A percentile compares a stretch with the other conserved stretches of the same genome.
Conservation (phyloP, 208 protist species). For the Acanthamoeba quina region DNA sequence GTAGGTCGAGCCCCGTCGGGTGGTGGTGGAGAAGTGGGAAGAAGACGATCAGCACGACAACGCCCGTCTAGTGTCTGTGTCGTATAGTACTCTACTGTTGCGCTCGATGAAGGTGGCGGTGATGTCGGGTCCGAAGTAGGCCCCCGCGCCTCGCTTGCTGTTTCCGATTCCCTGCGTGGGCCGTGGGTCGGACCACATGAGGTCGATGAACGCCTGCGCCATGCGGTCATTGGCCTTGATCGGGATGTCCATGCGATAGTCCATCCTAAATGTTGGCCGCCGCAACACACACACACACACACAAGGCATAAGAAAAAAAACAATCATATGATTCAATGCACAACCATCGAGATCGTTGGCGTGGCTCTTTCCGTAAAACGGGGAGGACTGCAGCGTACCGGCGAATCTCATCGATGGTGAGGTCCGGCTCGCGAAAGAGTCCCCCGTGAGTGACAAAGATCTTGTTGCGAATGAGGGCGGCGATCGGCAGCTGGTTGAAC, state of each 20-base stretch:
- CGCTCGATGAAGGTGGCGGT: slow-evolving; percentile 94
- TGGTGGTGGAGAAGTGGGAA: not conserved
- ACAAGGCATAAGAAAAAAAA: too few species aligned
- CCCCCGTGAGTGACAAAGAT: slow-evolving; percentile 83
- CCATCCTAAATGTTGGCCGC: slow-evolving; percentile 16
- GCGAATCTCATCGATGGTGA: slow-evolving; percentile 96
- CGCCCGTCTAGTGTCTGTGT: too few species aligned
- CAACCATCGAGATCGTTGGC: too few species aligned
- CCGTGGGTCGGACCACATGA: slow-evolving; percentile 96
- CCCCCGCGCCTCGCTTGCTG: slow-evolving; percentile 96
- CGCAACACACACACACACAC: not conserved
- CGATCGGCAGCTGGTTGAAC: slow-evolving; percentile 96
- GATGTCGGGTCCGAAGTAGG: slow-evolving; percentile 97
- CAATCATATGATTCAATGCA: too few species aligned
- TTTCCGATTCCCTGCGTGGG: slow-evolving; percentile 89
- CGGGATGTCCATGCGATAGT: slow-evolving; percentile 39
- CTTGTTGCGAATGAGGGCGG: slow-evolving; percentile 94
- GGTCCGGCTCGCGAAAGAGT: slow-evolving; percentile 94
- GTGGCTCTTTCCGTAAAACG: too few species aligned
- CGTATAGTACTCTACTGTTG: slow-evolving; percentile 88
- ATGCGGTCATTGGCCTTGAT: not conserved
- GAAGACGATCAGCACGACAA: not conserved
- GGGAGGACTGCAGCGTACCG: slow-evolving; percentile 55
- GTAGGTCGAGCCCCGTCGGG: not conserved
- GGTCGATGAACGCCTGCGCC: slow-evolving; percentile 91